Evolutionary conservation across 192 early-diverging fungal genomes (phyloP).

Genomic region (Chytriomyces confervae): DNA sequence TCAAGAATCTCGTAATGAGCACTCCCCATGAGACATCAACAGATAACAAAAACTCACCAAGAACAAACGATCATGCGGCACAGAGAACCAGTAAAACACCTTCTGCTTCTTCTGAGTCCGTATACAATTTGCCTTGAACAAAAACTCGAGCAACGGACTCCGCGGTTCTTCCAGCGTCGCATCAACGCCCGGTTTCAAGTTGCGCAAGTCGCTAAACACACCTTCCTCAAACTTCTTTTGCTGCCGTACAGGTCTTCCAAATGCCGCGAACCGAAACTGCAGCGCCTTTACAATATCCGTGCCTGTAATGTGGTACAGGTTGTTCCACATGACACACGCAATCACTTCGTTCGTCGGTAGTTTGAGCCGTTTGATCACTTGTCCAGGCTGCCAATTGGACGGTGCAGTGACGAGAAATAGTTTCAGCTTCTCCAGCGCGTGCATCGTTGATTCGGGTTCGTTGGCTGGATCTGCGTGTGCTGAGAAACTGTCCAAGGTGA

Average conservation of each 20-base stretch:
- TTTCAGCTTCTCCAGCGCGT: slow-evolving; percentile 44
- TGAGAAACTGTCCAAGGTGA: too few relatives aligned
- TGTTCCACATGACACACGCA: slow-evolving; percentile 93
- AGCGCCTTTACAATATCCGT: slow-evolving; percentile 94
- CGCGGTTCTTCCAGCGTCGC: slow-evolving; percentile 93
- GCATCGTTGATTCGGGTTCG: neutral
- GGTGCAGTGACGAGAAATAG: slow-evolving; percentile 66
- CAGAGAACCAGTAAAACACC: slow-evolving; percentile 97
- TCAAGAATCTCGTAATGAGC: slow-evolving; percentile 7
- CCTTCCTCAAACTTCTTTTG: slow-evolving; percentile 99
- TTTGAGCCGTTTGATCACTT: slow-evolving; percentile 63
- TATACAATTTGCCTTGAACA: slow-evolving; percentile 95
- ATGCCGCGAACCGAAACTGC: slow-evolving; percentile 88
- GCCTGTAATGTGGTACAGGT: slow-evolving; percentile 92
- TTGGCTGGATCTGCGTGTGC: too few relatives aligned
- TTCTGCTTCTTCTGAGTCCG: slow-evolving; percentile 99
- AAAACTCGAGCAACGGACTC: slow-evolving; percentile 90
- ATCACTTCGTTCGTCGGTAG: slow-evolving; percentile 87
- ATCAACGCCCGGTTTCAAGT: slow-evolving; percentile 93
- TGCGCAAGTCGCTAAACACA: slow-evolving; percentile 93
- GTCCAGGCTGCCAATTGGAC: slow-evolving; percentile 64
- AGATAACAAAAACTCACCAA: slow-evolving; percentile 43
- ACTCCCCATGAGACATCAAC: neutral
- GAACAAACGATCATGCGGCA: slow-evolving; percentile 93
- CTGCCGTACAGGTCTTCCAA: slow-evolving; percentile 80